Base-by-base conservation (phyloP, 2,329 filamentous ascomycete species). In the Colletotrichum kahawae region DNA sequence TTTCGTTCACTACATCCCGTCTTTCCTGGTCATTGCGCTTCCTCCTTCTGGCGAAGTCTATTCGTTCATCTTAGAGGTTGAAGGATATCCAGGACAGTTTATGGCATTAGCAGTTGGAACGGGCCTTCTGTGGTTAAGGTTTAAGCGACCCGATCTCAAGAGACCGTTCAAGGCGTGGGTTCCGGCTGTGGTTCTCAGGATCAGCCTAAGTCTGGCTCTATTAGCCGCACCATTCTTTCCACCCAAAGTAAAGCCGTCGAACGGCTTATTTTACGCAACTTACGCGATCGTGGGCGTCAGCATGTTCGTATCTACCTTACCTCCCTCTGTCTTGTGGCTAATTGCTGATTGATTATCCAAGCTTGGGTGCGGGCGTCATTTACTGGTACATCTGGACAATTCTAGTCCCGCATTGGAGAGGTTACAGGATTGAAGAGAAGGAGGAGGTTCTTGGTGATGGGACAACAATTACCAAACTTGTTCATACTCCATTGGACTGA, bases 371-470 rank as follows among this genome's bases (percentile, higher is more conserved):
- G 63, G 92, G 90, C 0, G 79, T 93, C 1, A 2, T 90, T 0
- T 95, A 95, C 80, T 95, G 93, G 94, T 92, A 90, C 77, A 76
- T 93, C 2, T 93, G 91, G 90, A 92, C 92, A 1, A 85, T 91
- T 4, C 77, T 90, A 1, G 80, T 95, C 29, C 93, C 94, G 2
- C 84, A 82, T 56, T 89, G 88, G 83, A 86, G 89, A 66, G 88
- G 89, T 0, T 94, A 94, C 79, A 87, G 81, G 16, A 82, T 95
- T 2, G 91, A 93, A 78, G 93, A 95, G 78, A 87, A 90, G 71
- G 85, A 85, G 4, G 89, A 90, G 48, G 84, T 91, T 0, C 82
- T 95, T 24, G 86, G 87, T 27, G 93, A 95, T 82, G 93, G 93
- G 0, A 95, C 92, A 1, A 89, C 87, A 2, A 88, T 95, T 67